A percentile compares a stretch with the other conserved stretches of the same genome.
Conservation (phyloP, 371 early-diverging fungal genomes). For the Zancudomyces culisetae region DNA sequence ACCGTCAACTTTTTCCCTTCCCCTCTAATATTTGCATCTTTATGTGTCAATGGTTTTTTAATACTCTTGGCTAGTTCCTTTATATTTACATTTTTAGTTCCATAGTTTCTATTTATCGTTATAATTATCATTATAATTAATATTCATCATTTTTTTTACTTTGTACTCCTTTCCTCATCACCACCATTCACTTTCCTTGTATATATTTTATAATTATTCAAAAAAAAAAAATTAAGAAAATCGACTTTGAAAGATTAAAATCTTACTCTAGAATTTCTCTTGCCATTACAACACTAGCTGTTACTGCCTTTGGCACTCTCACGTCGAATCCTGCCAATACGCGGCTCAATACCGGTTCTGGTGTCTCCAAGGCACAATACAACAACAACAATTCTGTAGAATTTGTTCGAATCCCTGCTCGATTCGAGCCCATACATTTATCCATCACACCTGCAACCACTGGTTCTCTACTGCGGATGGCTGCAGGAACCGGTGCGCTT, state of each 20-base stretch:
- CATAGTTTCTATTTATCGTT: conserved; percentile 31
- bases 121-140: not conserved
- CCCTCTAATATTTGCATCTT: conserved; percentile 76
- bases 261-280: conserved; percentile 47
- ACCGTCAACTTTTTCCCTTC: conserved; percentile 31
- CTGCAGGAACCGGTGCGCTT: conserved; percentile 64
- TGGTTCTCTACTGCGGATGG: conserved; percentile 43
- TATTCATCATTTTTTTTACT: too few relatives aligned
- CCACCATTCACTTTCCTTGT: not conserved
- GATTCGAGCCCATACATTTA: conserved; percentile 68
- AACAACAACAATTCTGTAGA: conserved; percentile 62
- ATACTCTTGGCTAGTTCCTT: conserved; percentile 70
- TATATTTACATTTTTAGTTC: conserved; percentile 48
- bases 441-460: conserved; percentile 68
- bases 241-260: not conserved
- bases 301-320: conserved; percentile 82
- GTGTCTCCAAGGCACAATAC: conserved; percentile 68
- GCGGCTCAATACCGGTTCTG: conserved; percentile 50
- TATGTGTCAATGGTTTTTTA: conserved; percentile 77
- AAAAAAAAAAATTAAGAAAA: not conserved
- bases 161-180: too few relatives aligned
- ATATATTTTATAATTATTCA: too few relatives aligned
- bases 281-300: conserved; percentile 45
- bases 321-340: conserved; percentile 54
- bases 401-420: conserved; percentile 58